Base-by-base conservation (phyloP, 2,329 filamentous ascomycete genomes). In the Aurifilum marmelostoma region DNA sequence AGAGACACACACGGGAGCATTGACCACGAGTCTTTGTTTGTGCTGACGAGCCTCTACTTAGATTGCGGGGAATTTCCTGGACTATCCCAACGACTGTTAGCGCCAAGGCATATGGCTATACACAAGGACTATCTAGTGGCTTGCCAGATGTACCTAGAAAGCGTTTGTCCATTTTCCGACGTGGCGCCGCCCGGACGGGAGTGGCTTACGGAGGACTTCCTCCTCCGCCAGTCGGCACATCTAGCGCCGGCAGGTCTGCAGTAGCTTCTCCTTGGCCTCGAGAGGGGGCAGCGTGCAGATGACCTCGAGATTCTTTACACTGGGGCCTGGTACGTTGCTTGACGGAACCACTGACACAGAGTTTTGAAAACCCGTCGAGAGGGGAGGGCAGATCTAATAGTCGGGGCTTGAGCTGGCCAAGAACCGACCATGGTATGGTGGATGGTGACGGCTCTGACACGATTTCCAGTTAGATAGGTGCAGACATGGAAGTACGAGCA, bases 171-270 rank as follows among this genome's bases (percentile, higher is more conserved):
- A 8, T 24, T 27, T 39, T 21, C 50, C n/a, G 29, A 21, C 41
- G 14, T 21, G 61, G 21, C 39, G 21, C 27, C 63, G 32, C 32
- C 43, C 8, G 18, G 47, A 43, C 63, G 47, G 63, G 63, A 65
- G 63, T 65, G 63, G 63, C 63, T 65, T 63, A 41, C 39, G 21
- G 12, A n/a, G 21, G 43, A 47, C 21, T 6, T 47, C n/a, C 8
- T 37, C 27, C 8, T 29, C 37, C 37, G 27, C 29, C 34, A 18
- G 29, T 56, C 52, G 63, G 63, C 50, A 41, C n/a, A 24, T 56
- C 50, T 65, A 65, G 63, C 50, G 63, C 47, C 63, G 63, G 63
- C 32, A 65, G 21, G 34, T 58, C 47, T 65, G 63, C 63, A 56
- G 47, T 54, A 65, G 34, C 21, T 58, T n/a, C 37, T 32, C 47